phyloP scores from a whole-genome alignment of 192 early-diverging fungal species.

The Rhizoclosmatium sp. region DNA sequence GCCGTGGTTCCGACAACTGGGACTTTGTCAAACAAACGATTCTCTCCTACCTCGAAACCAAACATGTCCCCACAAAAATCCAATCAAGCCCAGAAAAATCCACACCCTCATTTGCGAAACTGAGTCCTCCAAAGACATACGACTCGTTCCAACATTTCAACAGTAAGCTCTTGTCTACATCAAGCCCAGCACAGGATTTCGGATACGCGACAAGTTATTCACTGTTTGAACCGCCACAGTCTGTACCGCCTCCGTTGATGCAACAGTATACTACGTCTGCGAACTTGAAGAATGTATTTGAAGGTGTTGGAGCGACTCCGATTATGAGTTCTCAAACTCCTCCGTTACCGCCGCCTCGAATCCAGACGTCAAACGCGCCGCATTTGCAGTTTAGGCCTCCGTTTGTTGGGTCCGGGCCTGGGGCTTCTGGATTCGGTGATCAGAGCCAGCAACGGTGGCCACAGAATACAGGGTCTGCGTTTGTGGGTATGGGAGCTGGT shows the following conservation, averaged over 20 bases:
- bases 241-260: neutral
- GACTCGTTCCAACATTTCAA: constrained; percentile 72
- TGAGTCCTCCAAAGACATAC: constrained; percentile 40
- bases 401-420: neutral
- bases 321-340: neutral
- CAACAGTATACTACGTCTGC: constrained; percentile 33
- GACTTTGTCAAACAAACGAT: constrained; percentile 52
- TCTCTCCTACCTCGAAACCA: constrained; percentile 44
- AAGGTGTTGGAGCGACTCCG: constrained; percentile 2
- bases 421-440: no score
- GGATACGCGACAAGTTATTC: neutral
- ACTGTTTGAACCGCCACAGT: constrained; percentile 28
- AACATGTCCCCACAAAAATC: constrained; percentile 36
- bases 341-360: constrained; percentile 11
- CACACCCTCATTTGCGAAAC: constrained; percentile 53
- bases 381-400: neutral
- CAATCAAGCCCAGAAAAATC: constrained; percentile 1
- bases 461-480: neutral
- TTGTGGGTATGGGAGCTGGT: no score
- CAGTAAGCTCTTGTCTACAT: constrained; percentile 57
- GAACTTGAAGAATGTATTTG: constrained; percentile 39
- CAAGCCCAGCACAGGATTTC: neutral
- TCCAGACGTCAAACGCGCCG: constrained; percentile 15
- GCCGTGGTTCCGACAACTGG: constrained; percentile 39
- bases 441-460: constrained; percentile 3